Evolutionary conservation across 495 filamentous ascomycete species (phyloP), one percentile per base, ranked within the genome.

Genomic region (Daldinia bambusicola): DNA sequence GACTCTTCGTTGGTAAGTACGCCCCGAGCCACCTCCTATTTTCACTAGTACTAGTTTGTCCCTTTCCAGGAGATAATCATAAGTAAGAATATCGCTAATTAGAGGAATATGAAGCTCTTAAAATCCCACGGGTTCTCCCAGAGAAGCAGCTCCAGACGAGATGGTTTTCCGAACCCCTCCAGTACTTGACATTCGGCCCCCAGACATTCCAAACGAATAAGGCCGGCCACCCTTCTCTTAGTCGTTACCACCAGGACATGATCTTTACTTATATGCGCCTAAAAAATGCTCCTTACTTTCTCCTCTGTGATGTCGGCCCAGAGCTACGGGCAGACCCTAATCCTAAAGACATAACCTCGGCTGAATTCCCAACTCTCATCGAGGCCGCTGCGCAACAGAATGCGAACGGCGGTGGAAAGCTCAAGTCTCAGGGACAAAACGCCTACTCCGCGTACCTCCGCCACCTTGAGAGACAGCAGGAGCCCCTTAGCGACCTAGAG

Each of bases 111-210:
- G 9, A 69, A 96, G 93, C 91, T n/a, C 83, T 99, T 12, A 84
- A 84, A 61, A 83, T 98, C 58, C 93, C 94, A 30, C 88, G 88
- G n/a, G 85, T 90, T 37, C 84, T 97, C 18, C 96, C 96, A 6
- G 82, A 89, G 22, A 82, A 87, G 40, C 81, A 85, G 22, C 83
- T 97, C 7, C 93, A 95, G 71, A 89, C 89, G 13, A 86, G 95
- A n/a, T 99, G 95, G 95, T 94, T 93, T 80, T 90, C 92, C 1
- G 95, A 99, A 70, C 94, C 95, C 20, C 83, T 98, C 2, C 92
- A 93, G 60, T 85, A 96, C 59, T 82, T 99, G 1, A 87, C 88
- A 0, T 83, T 97, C 32, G 82, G 88, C 22, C 81, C 84, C 6
- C 84, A 84, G 0, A 84, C 86, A 0, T 99, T 98, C 71, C 84